These are phyloP conservation scores for Sugiyamaella grinbergsii DNA, from an alignment of 1,139 yeast species.

Conservation along the genomic window DNA sequence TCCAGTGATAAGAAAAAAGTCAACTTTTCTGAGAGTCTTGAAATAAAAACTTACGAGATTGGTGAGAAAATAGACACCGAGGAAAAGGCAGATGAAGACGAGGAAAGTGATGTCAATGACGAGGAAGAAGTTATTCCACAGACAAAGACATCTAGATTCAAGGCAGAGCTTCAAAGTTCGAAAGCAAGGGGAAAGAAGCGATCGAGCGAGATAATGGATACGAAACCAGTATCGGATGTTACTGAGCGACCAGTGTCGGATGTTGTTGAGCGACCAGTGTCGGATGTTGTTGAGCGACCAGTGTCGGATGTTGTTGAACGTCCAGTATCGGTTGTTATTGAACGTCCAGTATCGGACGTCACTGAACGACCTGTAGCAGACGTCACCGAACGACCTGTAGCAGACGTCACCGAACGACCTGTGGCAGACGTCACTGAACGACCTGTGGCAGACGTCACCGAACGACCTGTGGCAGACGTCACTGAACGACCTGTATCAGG, in stretches of 20 bases:
- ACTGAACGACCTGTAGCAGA: conserved; percentile 19
- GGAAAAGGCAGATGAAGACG: conserved; percentile 16
- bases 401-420: conserved; percentile 9
- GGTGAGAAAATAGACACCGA: conserved; percentile 19
- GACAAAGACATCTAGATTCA: conserved; percentile 40
- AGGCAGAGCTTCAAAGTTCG: conserved; percentile 28
- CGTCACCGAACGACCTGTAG: conserved; percentile 24
- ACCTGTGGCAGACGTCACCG: conserved; percentile 25
- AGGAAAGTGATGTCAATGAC: conserved; percentile 28
- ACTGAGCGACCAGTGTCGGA: conserved; percentile 18
- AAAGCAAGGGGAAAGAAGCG: neutral
- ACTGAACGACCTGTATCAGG: conserved; percentile 21
- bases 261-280: conserved; percentile 25
- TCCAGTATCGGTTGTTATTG: conserved; percentile 25
- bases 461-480: conserved; percentile 21
- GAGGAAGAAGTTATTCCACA: conserved; percentile 18
- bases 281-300: conserved; percentile 10
- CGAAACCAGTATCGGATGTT: conserved; percentile 21
- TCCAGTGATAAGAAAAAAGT: conserved; percentile 32
- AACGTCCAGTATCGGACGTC: conserved; percentile 21
- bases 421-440: conserved; percentile 19
- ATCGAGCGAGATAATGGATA: conserved; percentile 14
- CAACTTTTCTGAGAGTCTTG: conserved; percentile 40
- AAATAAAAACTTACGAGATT: conserved; percentile 41
- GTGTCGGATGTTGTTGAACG: conserved; percentile 20